These are phyloP conservation scores for Dioszegia crocea DNA, from an alignment of 768 basidiomycete species.

Conservation along the genomic window DNA sequence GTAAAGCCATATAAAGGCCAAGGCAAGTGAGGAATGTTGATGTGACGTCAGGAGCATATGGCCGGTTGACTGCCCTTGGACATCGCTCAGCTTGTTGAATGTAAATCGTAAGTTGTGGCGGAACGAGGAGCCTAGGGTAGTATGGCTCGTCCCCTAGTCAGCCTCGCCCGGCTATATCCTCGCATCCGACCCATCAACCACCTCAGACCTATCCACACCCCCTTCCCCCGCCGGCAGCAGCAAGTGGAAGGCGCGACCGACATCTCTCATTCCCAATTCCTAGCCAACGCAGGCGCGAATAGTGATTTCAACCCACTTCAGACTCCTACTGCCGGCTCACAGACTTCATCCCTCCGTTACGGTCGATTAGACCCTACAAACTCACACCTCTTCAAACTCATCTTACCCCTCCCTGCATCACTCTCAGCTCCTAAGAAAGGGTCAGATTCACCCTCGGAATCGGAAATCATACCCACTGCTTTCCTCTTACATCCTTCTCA, in stretches of 20 bases:
- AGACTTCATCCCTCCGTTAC: conserved; percentile 23
- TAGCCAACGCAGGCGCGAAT: conserved; percentile 26
- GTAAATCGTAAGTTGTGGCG: no score
- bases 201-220: background rate
- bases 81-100: no score
- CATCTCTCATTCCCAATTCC: conserved; percentile 39
- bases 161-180: background rate
- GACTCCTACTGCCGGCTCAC: conserved; percentile 23
- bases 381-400: conserved; percentile 64
- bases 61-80: no score
- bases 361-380: conserved; percentile 63
- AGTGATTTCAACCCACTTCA: conserved; percentile 42
- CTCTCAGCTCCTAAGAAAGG: background rate
- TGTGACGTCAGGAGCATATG: background rate
- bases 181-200: background rate
- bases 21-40: background rate
- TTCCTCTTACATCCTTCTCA: conserved; percentile 67
- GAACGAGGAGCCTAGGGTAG: no score
- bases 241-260: conserved; percentile 33
- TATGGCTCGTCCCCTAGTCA: background rate
- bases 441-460: no score
- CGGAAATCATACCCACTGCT: conserved; percentile 52
- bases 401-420: conserved; percentile 55
- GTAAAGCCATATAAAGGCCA: background rate
- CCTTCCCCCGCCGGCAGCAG: background rate